Conservation (phyloP, 1,139 yeast species). For the Debaryomyces robertsiae region DNA sequence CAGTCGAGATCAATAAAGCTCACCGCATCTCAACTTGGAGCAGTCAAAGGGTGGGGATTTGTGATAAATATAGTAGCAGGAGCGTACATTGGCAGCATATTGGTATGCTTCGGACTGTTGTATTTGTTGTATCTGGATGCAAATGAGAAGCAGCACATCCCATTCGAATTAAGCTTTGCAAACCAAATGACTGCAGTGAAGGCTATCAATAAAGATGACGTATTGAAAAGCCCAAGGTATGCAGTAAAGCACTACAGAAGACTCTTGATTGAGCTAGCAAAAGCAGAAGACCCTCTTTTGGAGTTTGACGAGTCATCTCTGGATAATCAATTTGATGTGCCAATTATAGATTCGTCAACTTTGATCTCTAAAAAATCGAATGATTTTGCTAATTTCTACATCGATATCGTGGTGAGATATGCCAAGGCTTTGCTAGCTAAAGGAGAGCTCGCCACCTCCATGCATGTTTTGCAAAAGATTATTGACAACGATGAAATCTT, state of each 20-base stretch:
- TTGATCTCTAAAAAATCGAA: slow-evolving; percentile 36
- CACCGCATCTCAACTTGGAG: slow-evolving; percentile 23
- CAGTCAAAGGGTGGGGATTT: slow-evolving; percentile 35
- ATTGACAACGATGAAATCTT: slow-evolving; percentile 43
- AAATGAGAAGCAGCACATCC: slow-evolving; percentile 41
- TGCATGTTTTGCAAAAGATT: slow-evolving; percentile 31
- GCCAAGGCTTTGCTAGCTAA: slow-evolving; percentile 47
- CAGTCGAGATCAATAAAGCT: slow-evolving; percentile 16
- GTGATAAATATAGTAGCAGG: slow-evolving; percentile 43
- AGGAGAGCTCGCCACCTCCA: slow-evolving; percentile 38
- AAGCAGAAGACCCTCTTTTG: slow-evolving; percentile 27
- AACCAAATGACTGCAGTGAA: slow-evolving; percentile 44
- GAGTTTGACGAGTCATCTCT: slow-evolving; percentile 30
- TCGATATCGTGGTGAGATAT: slow-evolving; percentile 47
- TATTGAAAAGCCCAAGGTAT: slow-evolving; percentile 42
- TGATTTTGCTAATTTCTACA: slow-evolving; percentile 45
- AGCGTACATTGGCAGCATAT: slow-evolving; percentile 46
- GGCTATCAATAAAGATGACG: slow-evolving; percentile 51
- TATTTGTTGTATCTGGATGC: slow-evolving; percentile 47
- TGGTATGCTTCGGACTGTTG: slow-evolving; percentile 43
- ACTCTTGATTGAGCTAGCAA: slow-evolving; percentile 40
- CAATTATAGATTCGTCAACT: slow-evolving; percentile 33
- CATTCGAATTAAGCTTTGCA: slow-evolving; percentile 38
- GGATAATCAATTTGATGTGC: slow-evolving; percentile 32
- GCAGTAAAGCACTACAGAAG: slow-evolving; percentile 50